These are phyloP conservation scores for Porpolomopsis calyptriformis DNA, from an alignment of 768 basidiomycete species.

Conservation along the genomic window DNA sequence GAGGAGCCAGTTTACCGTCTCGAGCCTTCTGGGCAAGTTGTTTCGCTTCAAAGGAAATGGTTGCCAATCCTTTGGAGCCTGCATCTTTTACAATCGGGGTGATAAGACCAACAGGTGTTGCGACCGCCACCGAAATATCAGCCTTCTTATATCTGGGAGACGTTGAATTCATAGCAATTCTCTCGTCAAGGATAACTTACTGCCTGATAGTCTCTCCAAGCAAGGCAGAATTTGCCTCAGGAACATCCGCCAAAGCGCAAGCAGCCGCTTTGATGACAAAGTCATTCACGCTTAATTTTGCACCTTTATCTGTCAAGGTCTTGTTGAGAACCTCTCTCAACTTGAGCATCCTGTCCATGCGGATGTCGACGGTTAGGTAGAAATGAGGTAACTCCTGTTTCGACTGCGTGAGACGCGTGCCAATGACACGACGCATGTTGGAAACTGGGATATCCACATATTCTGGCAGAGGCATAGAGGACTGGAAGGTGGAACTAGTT, in stretches of 20 bases:
- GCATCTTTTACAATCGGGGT: constrained; percentile 95
- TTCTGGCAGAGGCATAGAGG: constrained; percentile 45
- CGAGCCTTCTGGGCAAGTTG: constrained; percentile 89
- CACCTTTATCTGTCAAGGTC: constrained; percentile 70
- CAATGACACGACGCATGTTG: constrained; percentile 94
- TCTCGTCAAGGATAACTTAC: constrained; percentile 37
- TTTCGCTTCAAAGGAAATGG: constrained; percentile 89
- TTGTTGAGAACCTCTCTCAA: constrained; percentile 95
- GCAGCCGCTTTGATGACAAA: constrained; percentile 94
- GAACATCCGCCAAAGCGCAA: constrained; percentile 86
- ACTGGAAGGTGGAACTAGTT: constrained; percentile 31
- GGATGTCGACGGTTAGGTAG: constrained; percentile 88
- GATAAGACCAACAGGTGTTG: constrained; percentile 91
- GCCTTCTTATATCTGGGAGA: constrained; percentile 78
- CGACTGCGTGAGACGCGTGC: constrained; percentile 78
- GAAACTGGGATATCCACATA: constrained; percentile 86
- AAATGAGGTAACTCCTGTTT: constrained; percentile 96
- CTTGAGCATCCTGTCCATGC: constrained; percentile 94
- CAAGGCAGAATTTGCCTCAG: constrained; percentile 98
- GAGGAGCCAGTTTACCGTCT: constrained; percentile 89
- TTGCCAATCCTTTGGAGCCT: constrained; percentile 83
- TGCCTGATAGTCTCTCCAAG: constrained; percentile 90
- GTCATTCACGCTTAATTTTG: constrained; percentile 96
- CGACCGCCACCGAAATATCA: constrained; percentile 94
- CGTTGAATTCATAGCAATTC: neutral